Evolutionary conservation across 371 early-diverging fungal species (phyloP).

Genomic region (Umbelopsis sp.): DNA sequence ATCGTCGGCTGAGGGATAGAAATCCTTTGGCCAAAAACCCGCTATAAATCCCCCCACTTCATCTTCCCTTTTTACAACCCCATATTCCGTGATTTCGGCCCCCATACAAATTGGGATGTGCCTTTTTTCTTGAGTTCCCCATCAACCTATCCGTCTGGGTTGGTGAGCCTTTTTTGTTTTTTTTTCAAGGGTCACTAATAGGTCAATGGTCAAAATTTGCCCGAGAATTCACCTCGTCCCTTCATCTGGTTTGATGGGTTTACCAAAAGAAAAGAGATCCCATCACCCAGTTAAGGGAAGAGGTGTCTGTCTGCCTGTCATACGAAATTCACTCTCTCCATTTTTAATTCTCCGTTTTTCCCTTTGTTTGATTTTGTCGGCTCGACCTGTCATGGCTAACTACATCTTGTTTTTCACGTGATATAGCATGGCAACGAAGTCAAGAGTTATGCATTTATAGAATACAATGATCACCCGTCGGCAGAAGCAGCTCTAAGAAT

Average conservation of each 20-base stretch:
- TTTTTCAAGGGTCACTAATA: background rate
- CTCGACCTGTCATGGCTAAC: background rate
- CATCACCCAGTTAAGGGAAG: background rate
- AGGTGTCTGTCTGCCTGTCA: slow-evolving; percentile 1
- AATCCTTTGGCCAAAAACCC: background rate
- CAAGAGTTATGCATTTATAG: slow-evolving; percentile 54
- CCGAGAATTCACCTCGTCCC: background rate
- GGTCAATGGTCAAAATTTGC: background rate
- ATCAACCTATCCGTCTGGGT: background rate
- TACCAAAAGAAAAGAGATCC: background rate
- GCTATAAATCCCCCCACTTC: background rate
- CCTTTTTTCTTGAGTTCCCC: background rate
- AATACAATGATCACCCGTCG: slow-evolving; percentile 62
- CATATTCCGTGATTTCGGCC: background rate
- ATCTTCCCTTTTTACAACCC: background rate
- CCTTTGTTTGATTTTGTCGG: background rate
- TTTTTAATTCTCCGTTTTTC: slow-evolving; percentile 17
- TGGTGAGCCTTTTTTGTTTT: background rate
- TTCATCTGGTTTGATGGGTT: background rate
- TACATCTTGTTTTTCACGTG: background rate
- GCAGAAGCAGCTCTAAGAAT: slow-evolving; percentile 68
- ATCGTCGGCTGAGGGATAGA: background rate
- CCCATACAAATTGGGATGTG: background rate
- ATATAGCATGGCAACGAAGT: slow-evolving; percentile 20
- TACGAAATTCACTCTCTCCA: background rate